These are phyloP conservation scores for Akanthomyces dipterigenus DNA, from an alignment of 2,329 filamentous ascomycete species.

Conservation along the genomic window DNA sequence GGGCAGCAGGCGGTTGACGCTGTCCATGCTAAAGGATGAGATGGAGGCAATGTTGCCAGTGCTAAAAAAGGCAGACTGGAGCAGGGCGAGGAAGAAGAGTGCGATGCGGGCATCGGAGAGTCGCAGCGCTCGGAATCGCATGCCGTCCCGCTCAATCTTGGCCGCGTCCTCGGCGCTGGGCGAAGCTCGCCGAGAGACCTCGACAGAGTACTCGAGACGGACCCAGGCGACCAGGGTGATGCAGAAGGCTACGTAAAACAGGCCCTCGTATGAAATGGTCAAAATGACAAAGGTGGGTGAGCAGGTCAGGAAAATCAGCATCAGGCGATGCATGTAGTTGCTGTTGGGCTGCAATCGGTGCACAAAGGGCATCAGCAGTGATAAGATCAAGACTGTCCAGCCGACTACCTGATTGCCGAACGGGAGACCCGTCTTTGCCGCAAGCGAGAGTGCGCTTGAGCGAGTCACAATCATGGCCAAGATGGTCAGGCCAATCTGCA, in stretches of 20 bases:
- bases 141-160: conserved; percentile 1
- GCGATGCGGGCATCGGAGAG: conserved; percentile 82
- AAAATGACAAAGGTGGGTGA: conserved; percentile 92
- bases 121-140: conserved; percentile 56
- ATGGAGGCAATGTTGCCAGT: conserved; percentile 94
- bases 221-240: conserved; percentile 82
- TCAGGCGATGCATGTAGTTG: conserved; percentile 83
- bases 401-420: conserved; percentile 82
- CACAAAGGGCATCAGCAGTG: conserved; percentile 72
- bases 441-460: conserved; percentile 77
- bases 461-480: conserved; percentile 81
- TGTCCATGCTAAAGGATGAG: conserved; percentile 88
- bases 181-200: conserved; percentile 12
- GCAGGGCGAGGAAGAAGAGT: conserved; percentile 89
- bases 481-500: conserved; percentile 72
- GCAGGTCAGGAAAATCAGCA: conserved; percentile 87
- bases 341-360: conserved; percentile 74
- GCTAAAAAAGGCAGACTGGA: conserved; percentile 95
- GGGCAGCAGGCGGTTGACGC: conserved; percentile 78
- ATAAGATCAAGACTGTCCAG: conserved; percentile 69
- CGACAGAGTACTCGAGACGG: conserved; percentile 73
- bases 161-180: conserved; percentile 15
- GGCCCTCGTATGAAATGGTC: conserved; percentile 92
- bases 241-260: conserved; percentile 91
- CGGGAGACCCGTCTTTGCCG: conserved; percentile 78